Conservation (phyloP, 106 monocot species). For the Posidonia australis region DNA sequence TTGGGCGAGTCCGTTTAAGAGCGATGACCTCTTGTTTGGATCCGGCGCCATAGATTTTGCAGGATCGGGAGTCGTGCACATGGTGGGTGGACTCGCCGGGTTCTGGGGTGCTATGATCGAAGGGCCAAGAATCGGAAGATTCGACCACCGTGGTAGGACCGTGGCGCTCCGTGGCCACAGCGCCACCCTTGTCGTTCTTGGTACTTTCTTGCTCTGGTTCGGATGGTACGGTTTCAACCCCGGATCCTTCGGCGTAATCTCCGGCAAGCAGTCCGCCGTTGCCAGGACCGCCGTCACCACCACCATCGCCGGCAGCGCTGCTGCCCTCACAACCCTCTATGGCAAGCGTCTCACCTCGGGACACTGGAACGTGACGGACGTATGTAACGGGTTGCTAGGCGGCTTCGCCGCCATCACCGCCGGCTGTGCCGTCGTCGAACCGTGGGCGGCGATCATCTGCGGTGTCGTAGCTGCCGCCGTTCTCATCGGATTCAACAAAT, state of each 20-base stretch:
- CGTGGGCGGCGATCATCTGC: no score
- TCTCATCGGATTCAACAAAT: no score
- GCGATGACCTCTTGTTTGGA: constrained; percentile 7
- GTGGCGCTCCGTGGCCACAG: constrained; percentile 22
- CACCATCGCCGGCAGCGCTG: constrained; percentile 36
- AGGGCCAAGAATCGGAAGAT: constrained; percentile 18
- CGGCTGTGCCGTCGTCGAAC: constrained; percentile 12
- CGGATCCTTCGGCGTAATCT: constrained; percentile 26
- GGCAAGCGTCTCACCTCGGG: constrained; percentile 10
- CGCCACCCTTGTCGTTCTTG: constrained; percentile 20
- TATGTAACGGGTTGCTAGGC: constrained; percentile 18
- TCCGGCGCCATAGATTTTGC: constrained; percentile 20
- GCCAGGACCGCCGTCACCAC: constrained; percentile 51
- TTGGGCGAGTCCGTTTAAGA: constrained; percentile 17
- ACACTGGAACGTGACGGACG: constrained; percentile 18
- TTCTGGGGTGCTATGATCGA: constrained; percentile 20
- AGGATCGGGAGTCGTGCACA: constrained; percentile 21
- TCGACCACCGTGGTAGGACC: constrained; percentile 17
- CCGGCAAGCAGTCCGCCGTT: constrained; percentile 43
- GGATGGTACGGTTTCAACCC: constrained; percentile 26
- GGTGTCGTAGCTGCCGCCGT: no score
- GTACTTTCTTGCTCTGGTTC: constrained; percentile 29
- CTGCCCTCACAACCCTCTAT: constrained; percentile 41
- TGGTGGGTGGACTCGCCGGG: constrained; percentile 16
- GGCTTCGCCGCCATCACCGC: constrained; percentile 20